A percentile compares a stretch with the other conserved stretches of the same genome.
Conservation (phyloP, 1,284 basidiomycete genomes). For the Golubevia pallescens region DNA sequence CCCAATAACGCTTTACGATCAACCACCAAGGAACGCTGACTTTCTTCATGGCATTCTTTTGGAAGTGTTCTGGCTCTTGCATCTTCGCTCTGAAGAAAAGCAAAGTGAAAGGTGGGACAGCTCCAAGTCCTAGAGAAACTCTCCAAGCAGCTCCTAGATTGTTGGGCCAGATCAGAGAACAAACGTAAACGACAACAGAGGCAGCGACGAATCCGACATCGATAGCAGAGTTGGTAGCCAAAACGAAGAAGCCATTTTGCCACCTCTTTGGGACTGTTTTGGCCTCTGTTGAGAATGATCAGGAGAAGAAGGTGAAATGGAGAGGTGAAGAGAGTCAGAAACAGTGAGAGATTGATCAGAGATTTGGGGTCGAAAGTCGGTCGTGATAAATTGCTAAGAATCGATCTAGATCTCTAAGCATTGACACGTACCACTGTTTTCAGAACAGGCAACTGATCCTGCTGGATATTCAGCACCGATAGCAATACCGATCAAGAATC, state of each 20-base stretch:
- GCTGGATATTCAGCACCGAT: slow-evolving; percentile 89
- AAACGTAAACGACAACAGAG: not conserved
- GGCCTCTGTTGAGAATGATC: not conserved
- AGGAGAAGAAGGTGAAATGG: not conserved
- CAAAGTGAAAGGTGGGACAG: slow-evolving; percentile 79
- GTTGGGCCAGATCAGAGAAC: slow-evolving; percentile 2
- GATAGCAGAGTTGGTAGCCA: slow-evolving; percentile 1
- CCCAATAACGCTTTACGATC: slow-evolving; percentile 81
- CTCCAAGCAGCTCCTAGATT: slow-evolving; percentile 69
- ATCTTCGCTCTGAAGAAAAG: slow-evolving; percentile 86
- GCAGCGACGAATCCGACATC: not conserved
- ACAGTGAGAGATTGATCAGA: no score
- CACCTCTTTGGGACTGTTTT: not conserved
- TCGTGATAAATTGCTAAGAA: not conserved
- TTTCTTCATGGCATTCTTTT: slow-evolving; percentile 77
- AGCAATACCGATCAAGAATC: slow-evolving; percentile 60
- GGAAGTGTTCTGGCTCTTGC: slow-evolving; percentile 77
- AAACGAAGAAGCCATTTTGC: not conserved
- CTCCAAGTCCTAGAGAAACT: slow-evolving; percentile 83
- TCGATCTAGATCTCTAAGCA: slow-evolving; percentile 64
- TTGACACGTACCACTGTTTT: slow-evolving; percentile 82
- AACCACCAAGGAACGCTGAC: slow-evolving; percentile 77
- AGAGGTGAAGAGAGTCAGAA: no score
- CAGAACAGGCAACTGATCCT: slow-evolving; percentile 87
- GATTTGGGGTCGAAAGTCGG: no score